These are phyloP conservation scores for Tricholoma hemisulphureum DNA, from an alignment of 768 basidiomycete species.

Conservation along the genomic window DNA sequence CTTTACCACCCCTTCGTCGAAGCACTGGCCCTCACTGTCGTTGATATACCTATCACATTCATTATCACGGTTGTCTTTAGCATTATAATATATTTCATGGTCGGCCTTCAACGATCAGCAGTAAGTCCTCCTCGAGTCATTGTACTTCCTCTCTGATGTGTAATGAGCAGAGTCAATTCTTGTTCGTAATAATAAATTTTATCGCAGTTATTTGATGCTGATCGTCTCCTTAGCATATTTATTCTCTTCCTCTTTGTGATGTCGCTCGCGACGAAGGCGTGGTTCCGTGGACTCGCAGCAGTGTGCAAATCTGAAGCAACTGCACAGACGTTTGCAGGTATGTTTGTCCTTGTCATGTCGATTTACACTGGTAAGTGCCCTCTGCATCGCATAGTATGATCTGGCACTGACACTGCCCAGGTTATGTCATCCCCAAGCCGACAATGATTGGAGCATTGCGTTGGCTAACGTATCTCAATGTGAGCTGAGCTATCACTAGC, in stretches of 20 bases:
- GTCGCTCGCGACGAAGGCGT: conserved; percentile 66
- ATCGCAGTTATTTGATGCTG: background rate
- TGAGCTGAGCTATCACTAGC: conserved; percentile 20
- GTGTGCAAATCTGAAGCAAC: conserved; percentile 56
- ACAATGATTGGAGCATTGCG: conserved; percentile 67
- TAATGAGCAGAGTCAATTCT: conserved; percentile 48
- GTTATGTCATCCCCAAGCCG: conserved; percentile 58
- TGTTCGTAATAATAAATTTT: conserved; percentile 43
- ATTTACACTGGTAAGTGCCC: conserved; percentile 48
- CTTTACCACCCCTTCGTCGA: conserved; percentile 43
- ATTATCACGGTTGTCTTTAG: conserved; percentile 44
- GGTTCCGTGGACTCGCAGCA: conserved; percentile 70
- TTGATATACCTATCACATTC: conserved; percentile 60
- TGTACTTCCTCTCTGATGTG: background rate
- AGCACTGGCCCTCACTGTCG: conserved; percentile 54
- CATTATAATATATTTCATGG: conserved; percentile 61
- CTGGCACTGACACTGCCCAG: conserved; percentile 25
- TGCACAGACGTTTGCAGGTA: conserved; percentile 51
- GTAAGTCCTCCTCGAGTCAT: conserved; percentile 2
- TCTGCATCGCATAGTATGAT: conserved; percentile 8
- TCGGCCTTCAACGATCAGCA: conserved; percentile 53
- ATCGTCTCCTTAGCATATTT: conserved; percentile 44
- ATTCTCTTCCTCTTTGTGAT: conserved; percentile 56
- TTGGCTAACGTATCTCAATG: conserved; percentile 69
- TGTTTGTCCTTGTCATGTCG: conserved; percentile 49